These are phyloP conservation scores for Saccharomyces hybrid DNA, from an alignment of 1,139 yeast genomes.

Conservation along the genomic window DNA sequence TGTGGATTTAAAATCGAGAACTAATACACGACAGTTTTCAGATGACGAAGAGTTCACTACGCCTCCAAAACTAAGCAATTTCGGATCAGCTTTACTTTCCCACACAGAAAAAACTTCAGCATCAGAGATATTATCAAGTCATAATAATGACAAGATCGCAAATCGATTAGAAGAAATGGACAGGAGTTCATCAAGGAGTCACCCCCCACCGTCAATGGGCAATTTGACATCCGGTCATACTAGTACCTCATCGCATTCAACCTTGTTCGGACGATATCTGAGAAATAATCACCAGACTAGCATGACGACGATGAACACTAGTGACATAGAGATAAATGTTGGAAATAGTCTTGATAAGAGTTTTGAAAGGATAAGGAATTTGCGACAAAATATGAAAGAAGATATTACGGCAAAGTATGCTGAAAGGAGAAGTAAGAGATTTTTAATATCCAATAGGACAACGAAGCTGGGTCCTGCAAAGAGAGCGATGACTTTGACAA, in stretches of 20 bases:
- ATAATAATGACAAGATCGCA: not conserved
- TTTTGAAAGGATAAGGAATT: constrained; percentile 17
- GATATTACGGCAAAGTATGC: constrained; percentile 27
- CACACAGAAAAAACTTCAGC: constrained; percentile 5
- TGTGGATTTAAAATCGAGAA: not conserved
- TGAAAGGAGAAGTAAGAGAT: constrained; percentile 30
- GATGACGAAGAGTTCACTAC: constrained; percentile 26
- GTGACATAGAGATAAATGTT: constrained; percentile 6
- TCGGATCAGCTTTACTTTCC: constrained; percentile 27
- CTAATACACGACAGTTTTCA: constrained; percentile 13
- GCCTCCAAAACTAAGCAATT: constrained; percentile 28
- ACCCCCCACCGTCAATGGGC: not conserved
- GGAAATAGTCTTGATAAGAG: constrained; percentile 7
- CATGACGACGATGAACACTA: constrained; percentile 20
- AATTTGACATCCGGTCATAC: not conserved
- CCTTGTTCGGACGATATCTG: constrained; percentile 16
- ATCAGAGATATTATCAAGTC: not conserved
- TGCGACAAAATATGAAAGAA: constrained; percentile 25
- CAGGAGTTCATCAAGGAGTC: not conserved
- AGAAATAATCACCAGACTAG: constrained; percentile 18
- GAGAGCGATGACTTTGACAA: constrained; percentile 21
- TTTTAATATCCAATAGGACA: constrained; percentile 23
- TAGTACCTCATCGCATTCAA: constrained; percentile 9
- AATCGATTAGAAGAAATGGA: not conserved
- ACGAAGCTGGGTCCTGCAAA: constrained; percentile 36